Base-by-base conservation (phyloP, 2,329 filamentous ascomycete species). In the Penicillium crustosum region DNA sequence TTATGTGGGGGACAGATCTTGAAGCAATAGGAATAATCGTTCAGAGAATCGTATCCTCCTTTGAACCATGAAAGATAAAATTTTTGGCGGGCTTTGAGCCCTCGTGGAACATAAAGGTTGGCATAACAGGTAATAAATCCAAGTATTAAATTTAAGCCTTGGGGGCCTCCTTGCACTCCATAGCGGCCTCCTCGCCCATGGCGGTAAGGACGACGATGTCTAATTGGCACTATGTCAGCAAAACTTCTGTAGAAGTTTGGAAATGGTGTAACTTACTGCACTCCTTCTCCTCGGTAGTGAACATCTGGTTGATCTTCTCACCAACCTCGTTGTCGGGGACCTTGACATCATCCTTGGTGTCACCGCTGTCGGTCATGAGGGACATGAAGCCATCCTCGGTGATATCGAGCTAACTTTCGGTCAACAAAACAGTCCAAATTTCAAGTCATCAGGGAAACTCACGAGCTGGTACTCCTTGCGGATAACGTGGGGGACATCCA, bases 401-500 rank as follows among this genome's bases (percentile, higher is more conserved):
- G 79, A 97, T 89, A 78, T 97, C 89, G 73, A 97, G 86, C 91
- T 96, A 69, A 4, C 10, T 2, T 39, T 49, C 1, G 44, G 44
- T 62, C 47, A 61, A 52, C 43, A 7, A 17, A n/a, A 29, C 21
- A 15, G 23, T 23, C 4, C 29, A 17, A 2, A 25, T 19, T 15
- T 6, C 29, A 25, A 1, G 33, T 31, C 12, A 25, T 36, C 6
- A 47, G 23, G 60, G 42, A 43, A 35, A 86, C 91, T 87, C 84
- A 97, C 91, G 74, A 97, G 87, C 84, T 94, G 89, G 85, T 90
- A 96, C 84, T 97, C 93, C 80, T 84, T 86, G 75, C 93, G 93
- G 72, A 78, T 78, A 81, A 97, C 93, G 82, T 94, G 89, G 81
- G 95, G 95, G 70, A 99, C 94, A 75, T 99, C 91, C 79, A 81